These are phyloP conservation scores for Prototheca cutis DNA, from an alignment of 163 green algal species.

Conservation along the genomic window DNA sequence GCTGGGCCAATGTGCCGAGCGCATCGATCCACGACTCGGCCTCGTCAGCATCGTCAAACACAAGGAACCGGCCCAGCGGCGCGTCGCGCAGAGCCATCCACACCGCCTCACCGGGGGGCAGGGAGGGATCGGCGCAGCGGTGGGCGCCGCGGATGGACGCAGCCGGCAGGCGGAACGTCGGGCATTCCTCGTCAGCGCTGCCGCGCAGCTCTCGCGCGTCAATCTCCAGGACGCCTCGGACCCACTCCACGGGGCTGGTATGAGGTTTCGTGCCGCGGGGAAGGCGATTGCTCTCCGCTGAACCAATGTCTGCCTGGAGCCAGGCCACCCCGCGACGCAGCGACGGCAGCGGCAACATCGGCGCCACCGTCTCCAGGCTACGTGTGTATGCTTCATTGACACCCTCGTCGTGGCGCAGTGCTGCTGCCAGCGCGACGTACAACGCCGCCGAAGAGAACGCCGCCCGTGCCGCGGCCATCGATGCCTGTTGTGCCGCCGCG, in stretches of 20 bases:
- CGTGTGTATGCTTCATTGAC: conserved; percentile 37
- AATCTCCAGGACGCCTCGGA: background rate
- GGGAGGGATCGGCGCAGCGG: background rate
- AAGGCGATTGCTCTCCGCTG: too few relatives aligned
- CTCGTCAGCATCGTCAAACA: conserved; percentile 41
- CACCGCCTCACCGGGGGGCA: conserved; percentile 6
- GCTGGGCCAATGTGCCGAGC: conserved; percentile 22
- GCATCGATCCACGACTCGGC: conserved; percentile 60
- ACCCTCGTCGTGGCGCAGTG: conserved; percentile 43
- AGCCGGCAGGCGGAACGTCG: background rate
- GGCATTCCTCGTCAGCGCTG: background rate
- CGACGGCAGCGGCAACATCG: background rate
- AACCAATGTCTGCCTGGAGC: background rate
- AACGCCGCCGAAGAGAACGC: too few relatives aligned
- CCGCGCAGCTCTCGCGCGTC: background rate
- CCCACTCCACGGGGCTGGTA: background rate
- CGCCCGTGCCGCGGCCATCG: background rate
- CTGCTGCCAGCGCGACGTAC: conserved; percentile 62
- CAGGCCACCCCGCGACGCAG: background rate
- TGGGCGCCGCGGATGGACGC: background rate
- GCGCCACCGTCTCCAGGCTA: background rate
- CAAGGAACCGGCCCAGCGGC: conserved; percentile 40
- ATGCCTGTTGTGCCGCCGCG: background rate
- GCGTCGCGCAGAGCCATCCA: background rate
- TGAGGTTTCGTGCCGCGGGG: background rate